Evolutionary conservation across 139 green algal species (phyloP).

Genomic region (Limnomonas spitsbergensis): DNA sequence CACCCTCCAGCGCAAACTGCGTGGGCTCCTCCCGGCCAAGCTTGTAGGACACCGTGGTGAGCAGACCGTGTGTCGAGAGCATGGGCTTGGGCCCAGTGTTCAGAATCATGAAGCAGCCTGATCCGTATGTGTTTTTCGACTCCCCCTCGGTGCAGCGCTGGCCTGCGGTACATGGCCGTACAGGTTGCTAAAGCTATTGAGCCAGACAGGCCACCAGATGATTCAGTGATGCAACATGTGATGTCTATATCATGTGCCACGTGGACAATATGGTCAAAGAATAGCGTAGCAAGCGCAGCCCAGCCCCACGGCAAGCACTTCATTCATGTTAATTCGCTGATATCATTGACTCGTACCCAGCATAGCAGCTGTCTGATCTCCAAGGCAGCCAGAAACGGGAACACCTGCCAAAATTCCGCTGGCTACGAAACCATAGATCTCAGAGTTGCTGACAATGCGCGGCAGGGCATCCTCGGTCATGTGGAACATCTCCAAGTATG

Average conservation of each 20-base stretch:
- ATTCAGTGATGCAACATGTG: too few species aligned
- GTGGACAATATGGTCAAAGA: too few species aligned
- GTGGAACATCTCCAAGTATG: constrained; percentile 65
- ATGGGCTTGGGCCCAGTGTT: constrained; percentile 79
- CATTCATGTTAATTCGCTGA: too few species aligned
- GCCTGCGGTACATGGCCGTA: constrained; percentile 51
- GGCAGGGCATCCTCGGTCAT: constrained; percentile 63
- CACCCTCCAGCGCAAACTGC: constrained; percentile 13
- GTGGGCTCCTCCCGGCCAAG: constrained; percentile 50
- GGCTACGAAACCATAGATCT: constrained; percentile 41
- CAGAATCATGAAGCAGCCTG: constrained; percentile 96
- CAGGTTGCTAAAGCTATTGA: too few species aligned
- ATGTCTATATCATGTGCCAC: too few species aligned
- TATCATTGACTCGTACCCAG: constrained; percentile 8
- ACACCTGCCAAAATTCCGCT: constrained; percentile 59
- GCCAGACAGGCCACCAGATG: too few species aligned
- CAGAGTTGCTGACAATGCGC: constrained; percentile 74
- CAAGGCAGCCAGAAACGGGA: constrained; percentile 87
- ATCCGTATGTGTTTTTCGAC: constrained; percentile 98
- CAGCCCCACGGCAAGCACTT: too few species aligned
- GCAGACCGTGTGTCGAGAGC: constrained; percentile 79
- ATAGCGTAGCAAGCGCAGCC: too few species aligned
- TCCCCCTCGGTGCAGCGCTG: constrained; percentile 78
- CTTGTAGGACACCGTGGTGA: constrained; percentile 87
- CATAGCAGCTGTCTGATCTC: constrained; percentile 87